phyloP scores from a whole-genome alignment of 2,329 filamentous ascomycete species.

The Sclerotinia glacialis region DNA sequence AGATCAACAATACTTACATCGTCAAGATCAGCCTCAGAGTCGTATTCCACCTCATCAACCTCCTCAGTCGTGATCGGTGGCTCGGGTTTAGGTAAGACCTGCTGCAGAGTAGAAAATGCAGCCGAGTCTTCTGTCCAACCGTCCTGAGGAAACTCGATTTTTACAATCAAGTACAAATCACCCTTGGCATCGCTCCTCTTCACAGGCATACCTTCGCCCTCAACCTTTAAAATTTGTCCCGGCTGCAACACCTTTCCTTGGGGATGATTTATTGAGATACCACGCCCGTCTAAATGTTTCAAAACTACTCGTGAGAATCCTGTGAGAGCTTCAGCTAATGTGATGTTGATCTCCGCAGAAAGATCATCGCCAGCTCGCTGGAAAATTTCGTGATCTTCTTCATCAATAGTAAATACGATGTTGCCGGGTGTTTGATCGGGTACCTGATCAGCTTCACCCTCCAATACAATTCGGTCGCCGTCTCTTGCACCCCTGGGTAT shows the following conservation, averaged over 20 bases:
- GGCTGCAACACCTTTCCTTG: conserved; percentile 81
- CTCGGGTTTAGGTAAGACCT: conserved; percentile 66
- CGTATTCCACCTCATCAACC: conserved; percentile 83
- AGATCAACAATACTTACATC: conserved; percentile 51
- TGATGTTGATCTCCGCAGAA: conserved; percentile 75
- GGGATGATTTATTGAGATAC: conserved; percentile 76
- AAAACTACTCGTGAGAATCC: conserved; percentile 90
- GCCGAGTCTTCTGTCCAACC: conserved; percentile 76
- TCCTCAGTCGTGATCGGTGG: conserved; percentile 61
- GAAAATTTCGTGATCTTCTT: conserved; percentile 79
- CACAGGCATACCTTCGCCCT: conserved; percentile 89
- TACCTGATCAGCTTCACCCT: conserved; percentile 90
- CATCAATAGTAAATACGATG: conserved; percentile 83
- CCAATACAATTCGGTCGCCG: conserved; percentile 84
- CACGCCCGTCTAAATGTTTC: conserved; percentile 89
- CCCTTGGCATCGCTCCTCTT: conserved; percentile 83
- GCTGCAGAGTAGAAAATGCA: conserved; percentile 66
- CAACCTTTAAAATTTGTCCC: conserved; percentile 78
- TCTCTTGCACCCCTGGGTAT: conserved; percentile 84
- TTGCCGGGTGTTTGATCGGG: conserved; percentile 89
- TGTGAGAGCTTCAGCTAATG: conserved; percentile 76
- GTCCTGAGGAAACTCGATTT: conserved; percentile 84
- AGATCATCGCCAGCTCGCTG: conserved; percentile 81
- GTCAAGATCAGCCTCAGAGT: conserved; percentile 79
- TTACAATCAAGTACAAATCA: conserved; percentile 81